Evolutionary conservation across 2,329 filamentous ascomycete genomes (phyloP).

Genomic region (Ceratocystis albifundus): DNA sequence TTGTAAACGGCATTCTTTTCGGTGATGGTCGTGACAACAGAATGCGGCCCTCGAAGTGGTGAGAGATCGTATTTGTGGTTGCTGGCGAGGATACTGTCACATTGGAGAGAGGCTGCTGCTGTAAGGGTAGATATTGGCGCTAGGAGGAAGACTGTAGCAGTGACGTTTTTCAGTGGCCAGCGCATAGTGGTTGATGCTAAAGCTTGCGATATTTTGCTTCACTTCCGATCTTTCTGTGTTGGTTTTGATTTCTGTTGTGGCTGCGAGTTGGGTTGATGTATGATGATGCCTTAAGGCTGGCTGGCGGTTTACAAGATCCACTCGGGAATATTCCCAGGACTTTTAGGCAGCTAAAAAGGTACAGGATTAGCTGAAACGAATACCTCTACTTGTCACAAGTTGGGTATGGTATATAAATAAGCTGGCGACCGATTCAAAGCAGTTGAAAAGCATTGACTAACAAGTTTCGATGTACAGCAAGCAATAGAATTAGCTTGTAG

Average conservation of each 20-base stretch:
- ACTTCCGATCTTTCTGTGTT: neutral
- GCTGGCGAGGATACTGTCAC: slow-evolving; percentile 49
- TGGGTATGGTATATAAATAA: neutral
- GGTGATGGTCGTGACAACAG: slow-evolving; percentile 49
- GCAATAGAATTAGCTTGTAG: neutral
- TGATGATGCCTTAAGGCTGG: neutral
- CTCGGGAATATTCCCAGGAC: neutral
- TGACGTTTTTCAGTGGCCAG: slow-evolving; percentile 10
- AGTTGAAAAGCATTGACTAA: neutral
- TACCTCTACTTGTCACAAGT: neutral
- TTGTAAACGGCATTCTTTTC: slow-evolving; percentile 49
- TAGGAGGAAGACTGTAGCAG: slow-evolving; percentile 25
- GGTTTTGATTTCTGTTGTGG: neutral
- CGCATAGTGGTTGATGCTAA: neutral
- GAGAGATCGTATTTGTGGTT: slow-evolving; percentile 52
- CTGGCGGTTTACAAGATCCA: neutral
- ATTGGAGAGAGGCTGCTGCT: slow-evolving; percentile 44
- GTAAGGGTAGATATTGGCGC: slow-evolving; percentile 29
- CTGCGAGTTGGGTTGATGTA: neutral
- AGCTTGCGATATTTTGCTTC: neutral
- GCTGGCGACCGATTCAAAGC: neutral
- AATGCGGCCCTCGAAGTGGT: slow-evolving; percentile 54
- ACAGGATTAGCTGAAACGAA: neutral
- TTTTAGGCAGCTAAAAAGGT: slow-evolving; percentile 6
- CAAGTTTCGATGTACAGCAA: neutral